Evolutionary conservation across 208 protist species (phyloP), one percentile per base, ranked within the genome.

Genomic region (Trichomonas tenax): DNA sequence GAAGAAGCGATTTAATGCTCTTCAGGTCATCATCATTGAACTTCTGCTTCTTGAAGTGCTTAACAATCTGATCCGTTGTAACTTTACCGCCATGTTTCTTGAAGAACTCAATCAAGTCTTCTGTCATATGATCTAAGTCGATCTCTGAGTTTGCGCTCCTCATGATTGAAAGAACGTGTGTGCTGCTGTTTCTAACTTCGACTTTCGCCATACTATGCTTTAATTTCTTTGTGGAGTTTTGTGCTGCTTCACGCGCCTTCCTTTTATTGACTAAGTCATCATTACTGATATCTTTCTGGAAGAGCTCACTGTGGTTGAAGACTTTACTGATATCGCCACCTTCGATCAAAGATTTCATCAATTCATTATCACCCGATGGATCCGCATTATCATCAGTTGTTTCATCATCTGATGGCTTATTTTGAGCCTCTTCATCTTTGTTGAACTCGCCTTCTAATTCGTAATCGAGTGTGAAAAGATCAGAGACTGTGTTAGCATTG

Each of bases 401-500:
- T 3, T 72, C 41, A 46, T 41, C 34, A 17, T 81, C 36, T 10
- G 63, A 9, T 31, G 41, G 0, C 6, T 45, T 38, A n/a, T 95
- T 72, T 40, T 95, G 2, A 45, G 8, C 15, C 2, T 51, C 21
- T 41, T 96, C 38, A 31, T 96, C 93, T 95, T 95, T n/a, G 9
- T 51, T 72, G 89, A 58, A 95, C 38, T 81, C 89, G 46, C 8
- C 40, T 34, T 95, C 46, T 17, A 41, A 31, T 15, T 40, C 82
- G 38, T 63, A n/a, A 36, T 96, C 96, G 0, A 63, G 72, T 41
- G 98, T 97, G 96, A 99, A 98, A 45, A 98, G 97, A 82, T 99
- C 98, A 90, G 98, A 97, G 63, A 99, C 97, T 96, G 98, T 98
- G 26, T 63, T 45, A 38, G 97, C 95, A 86, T 98, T 97, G 96